phyloP scores from a whole-genome alignment of 164 flowering plant species.

The Vitis riparia region DNA sequence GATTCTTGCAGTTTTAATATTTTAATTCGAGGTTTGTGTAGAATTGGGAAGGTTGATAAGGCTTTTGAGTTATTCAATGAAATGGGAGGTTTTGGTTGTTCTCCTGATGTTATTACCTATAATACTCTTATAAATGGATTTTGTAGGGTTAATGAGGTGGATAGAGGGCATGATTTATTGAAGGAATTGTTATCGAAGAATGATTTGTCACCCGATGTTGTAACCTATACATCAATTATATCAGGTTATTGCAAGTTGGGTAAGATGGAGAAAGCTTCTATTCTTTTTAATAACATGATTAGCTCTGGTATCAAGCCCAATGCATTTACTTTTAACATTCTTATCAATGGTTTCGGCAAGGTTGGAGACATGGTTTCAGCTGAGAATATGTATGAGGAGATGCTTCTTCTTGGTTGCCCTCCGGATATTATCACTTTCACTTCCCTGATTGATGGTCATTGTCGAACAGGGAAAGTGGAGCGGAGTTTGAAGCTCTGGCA shows the following conservation, averaged over 20 bases:
- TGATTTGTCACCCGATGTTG: slow-evolving; percentile 48
- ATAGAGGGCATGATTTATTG: slow-evolving; percentile 49
- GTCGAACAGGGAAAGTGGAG: slow-evolving; percentile 60
- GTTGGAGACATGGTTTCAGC: slow-evolving; percentile 58
- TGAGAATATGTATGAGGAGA: slow-evolving; percentile 40
- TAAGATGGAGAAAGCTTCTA: slow-evolving; percentile 56
- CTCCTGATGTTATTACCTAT: slow-evolving; percentile 66
- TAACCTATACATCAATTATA: slow-evolving; percentile 69
- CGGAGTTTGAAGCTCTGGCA: slow-evolving; percentile 62
- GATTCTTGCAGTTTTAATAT: slow-evolving; percentile 77
- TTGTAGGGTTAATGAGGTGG: slow-evolving; percentile 52
- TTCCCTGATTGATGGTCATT: slow-evolving; percentile 72
- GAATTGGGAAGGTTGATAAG: slow-evolving; percentile 38
- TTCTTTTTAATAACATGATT: slow-evolving; percentile 57
- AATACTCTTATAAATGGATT: slow-evolving; percentile 73
- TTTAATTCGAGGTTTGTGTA: slow-evolving; percentile 65
- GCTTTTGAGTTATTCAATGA: slow-evolving; percentile 55
- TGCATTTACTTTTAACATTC: slow-evolving; percentile 59
- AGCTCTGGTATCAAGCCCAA: slow-evolving; percentile 49
- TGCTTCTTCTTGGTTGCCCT: slow-evolving; percentile 45
- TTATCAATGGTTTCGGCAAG: slow-evolving; percentile 85
- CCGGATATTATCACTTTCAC: slow-evolving; percentile 83
- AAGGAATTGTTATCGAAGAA: slow-evolving; percentile 31
- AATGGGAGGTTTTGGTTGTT: slow-evolving; percentile 66
- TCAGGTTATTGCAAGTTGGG: slow-evolving; percentile 71